phyloP scores from a whole-genome alignment of 2,329 filamentous ascomycete species.

The Ceratocystis alfenasii region DNA sequence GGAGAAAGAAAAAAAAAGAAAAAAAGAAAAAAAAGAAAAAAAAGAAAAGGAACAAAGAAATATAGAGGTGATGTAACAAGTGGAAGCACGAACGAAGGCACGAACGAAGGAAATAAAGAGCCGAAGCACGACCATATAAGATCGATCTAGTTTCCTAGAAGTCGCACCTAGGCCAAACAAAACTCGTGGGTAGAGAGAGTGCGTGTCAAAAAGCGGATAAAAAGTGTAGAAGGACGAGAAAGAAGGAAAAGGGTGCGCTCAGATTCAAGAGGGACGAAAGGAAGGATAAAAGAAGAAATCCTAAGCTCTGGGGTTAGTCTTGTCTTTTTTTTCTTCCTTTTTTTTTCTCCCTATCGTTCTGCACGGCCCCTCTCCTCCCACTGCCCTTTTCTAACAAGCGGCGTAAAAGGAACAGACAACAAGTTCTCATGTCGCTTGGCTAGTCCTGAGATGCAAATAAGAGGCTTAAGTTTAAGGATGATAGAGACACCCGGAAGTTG shows the following conservation, averaged over 20 bases:
- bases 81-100: not conserved
- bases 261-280: not conserved
- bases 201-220: too few relatives aligned
- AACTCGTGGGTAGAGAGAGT: too few relatives aligned
- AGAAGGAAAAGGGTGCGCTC: not conserved
- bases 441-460: too few relatives aligned
- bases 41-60: not conserved
- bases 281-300: not conserved
- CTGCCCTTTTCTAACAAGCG: not conserved
- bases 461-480: too few relatives aligned
- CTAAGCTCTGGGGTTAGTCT: not conserved
- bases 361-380: not conserved
- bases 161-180: too few relatives aligned
- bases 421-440: too few relatives aligned
- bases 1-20: not conserved
- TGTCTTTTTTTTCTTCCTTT: not conserved
- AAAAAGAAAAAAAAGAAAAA: not conserved
- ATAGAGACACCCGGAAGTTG: too few relatives aligned
- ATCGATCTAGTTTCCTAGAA: too few relatives aligned
- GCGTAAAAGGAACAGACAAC: not conserved
- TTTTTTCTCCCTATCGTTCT: not conserved
- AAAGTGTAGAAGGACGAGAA: too few relatives aligned
- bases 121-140: too few relatives aligned
- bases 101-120: not conserved
- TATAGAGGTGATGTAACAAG: not conserved